Evolutionary conservation across 352 stramenopile genomes (phyloP), one percentile per base, ranked within the genome.

Genomic region (Aphanomyces stellatus): DNA sequence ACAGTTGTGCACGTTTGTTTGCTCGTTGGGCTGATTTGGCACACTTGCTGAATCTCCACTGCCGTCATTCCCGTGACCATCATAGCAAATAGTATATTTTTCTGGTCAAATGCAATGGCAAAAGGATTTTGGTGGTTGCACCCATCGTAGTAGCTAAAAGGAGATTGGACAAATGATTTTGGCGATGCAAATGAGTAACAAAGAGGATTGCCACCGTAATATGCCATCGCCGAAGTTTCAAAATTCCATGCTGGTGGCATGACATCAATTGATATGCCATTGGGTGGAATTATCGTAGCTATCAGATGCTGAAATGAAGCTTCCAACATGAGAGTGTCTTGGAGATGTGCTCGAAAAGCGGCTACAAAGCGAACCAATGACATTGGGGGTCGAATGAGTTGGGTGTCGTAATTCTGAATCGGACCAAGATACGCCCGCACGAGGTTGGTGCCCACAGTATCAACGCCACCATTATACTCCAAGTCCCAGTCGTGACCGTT

Each of bases 141-240:
- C 1, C 15, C 28, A n/a, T 63, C 55, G 55, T 63, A 13, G n/a
- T 51, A 63, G 30, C 22, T 15, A 19, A 63, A 63, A 7, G 55
- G 37, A 13, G 19, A 22, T 43, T 63, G 55, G 4, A 63, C 55
- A 51, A 27, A 63, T 2, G 55, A 11, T 24, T 19, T 30, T 13
- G 34, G 28, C 55, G 37, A 17, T 17, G 49, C 25, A 15, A 22
- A 22, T 4, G 24, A 17, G 19, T 19, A 22, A 24, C 55, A 63
- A 19, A 51, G 40, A 19, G 55, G 55, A 35, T 63, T 49, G n/a
- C 35, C 55, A 19, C 55, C 55, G 34, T 62, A 62, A 51, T 51
- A 63, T 11, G 19, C 34, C 34, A 34, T 62, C 19, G 3, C 13
- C 4, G n/a, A n/a, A n/a, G n/a, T n/a, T n/a, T 57, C 49, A 13